Percentiles rank a stretch among this genome's conserved stretches.
Evolutionary conservation across 2,329 filamentous ascomycete genomes (phyloP).

Genomic region (Fusarium foetens): DNA sequence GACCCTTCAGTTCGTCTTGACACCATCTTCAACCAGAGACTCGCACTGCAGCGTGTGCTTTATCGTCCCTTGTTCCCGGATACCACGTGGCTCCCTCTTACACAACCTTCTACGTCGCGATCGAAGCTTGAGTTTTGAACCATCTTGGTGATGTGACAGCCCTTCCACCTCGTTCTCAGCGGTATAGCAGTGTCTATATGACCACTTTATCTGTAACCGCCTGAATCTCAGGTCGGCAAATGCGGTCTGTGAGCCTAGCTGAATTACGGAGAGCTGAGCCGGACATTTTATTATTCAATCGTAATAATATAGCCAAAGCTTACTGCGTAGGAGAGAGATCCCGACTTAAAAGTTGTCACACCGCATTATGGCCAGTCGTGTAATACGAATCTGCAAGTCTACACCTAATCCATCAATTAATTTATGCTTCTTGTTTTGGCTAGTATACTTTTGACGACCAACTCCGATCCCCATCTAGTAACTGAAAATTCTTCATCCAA

Average conservation of each 20-base stretch:
- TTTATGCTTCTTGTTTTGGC: slow-evolving; percentile 3
- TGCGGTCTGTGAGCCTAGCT: slow-evolving; percentile 22
- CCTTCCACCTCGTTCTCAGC: neutral
- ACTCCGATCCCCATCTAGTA: slow-evolving; percentile 3
- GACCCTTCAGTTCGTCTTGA: slow-evolving; percentile 11
- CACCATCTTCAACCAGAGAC: slow-evolving; percentile 8
- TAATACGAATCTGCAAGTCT: neutral
- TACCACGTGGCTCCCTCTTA: slow-evolving; percentile 30
- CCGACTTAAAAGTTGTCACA: neutral
- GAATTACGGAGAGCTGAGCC: slow-evolving; percentile 26
- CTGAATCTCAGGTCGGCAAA: slow-evolving; percentile 25
- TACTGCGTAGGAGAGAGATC: neutral
- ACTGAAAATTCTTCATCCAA: neutral
- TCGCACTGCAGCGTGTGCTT: slow-evolving; percentile 7
- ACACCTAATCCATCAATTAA: neutral
- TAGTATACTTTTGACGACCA: neutral
- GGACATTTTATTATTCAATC: slow-evolving; percentile 6
- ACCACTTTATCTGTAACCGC: slow-evolving; percentile 15
- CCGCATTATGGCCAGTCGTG: neutral
- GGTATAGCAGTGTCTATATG: slow-evolving; percentile 13
- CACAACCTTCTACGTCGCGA: neutral
- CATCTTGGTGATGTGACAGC: slow-evolving; percentile 4
- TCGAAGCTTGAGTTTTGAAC: slow-evolving; percentile 12
- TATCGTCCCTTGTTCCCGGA: slow-evolving; percentile 32
- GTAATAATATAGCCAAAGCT: neutral